Base-by-base conservation (phyloP, 1,284 basidiomycete genomes). In the Puccinia coronata region DNA sequence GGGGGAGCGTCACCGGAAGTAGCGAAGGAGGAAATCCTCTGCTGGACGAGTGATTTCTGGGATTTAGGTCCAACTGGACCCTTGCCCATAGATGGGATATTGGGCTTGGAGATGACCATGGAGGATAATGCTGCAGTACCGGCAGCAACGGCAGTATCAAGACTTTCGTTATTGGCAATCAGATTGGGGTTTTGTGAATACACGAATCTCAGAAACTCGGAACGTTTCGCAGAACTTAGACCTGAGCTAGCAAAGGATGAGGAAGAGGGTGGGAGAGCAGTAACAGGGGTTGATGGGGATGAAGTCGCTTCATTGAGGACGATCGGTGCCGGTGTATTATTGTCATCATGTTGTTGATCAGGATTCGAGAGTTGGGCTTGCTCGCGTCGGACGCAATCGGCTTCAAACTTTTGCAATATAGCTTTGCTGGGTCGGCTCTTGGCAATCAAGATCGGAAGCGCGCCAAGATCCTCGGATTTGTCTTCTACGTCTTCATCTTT, bases 381-480 rank as follows among this genome's bases (percentile, higher is more conserved):
- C 23, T 81, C 70, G 18, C 71, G 71, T 51, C 23, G 41, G 39
- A 28, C 61, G 47, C 51, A 70, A 28, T 81, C 70, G 59, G 55
- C 70, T 47, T 81, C 70, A 39, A 81, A 81, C 31, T 51, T 73
- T 43, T 72, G 57, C 28, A 81, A 34, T 20, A 74, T 39, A 39
- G 70, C 55, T 65, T 43, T 63, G 53, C 25, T 81, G 16, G 79
- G 79, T n/a, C 79, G 47, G n/a, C 70, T 73, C 51, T 81, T 81
- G 53, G 79, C 79, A n/a, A 81, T 81, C 59, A 81, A n/a, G 8
- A 81, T 4, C 16, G 79, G 79, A n/a, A 81, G 59, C 2, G 70
- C 79, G 47, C 28, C 47, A 49, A 81, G 53, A 41, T 81, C 79
- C 67, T 81, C 47, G 53, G 39, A 43, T 49, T 81, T 81, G n/a